Base-by-base conservation (phyloP, 495 filamentous ascomycete species). In the Penicillium herquei region DNA sequence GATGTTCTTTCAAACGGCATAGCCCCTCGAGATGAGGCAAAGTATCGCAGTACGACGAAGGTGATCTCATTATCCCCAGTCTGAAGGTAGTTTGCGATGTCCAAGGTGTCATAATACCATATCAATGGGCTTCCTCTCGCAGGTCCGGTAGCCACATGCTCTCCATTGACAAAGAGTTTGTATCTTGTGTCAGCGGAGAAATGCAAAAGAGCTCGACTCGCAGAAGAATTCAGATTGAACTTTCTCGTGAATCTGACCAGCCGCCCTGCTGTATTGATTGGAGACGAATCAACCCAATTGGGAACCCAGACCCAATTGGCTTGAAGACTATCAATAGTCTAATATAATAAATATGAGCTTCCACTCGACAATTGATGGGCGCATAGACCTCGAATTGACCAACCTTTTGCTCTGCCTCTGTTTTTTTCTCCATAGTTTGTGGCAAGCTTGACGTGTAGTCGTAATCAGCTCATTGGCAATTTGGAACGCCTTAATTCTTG, bases 131-230 rank as follows among this genome's bases (percentile, higher is more conserved):
- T 69, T 39, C 71, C 64, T 35, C 70, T 57, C 8, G 63, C 54
- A 11, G 72, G 71, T 4, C 72, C 70, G 9, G 73, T 67, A 9
- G 68, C 64, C n/a, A 74, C 57, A 11, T 64, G 64, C 0, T 13
- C 41, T 1, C 70, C 69, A 63, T 75, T 74, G 21, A 75, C 61
- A 33, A 57, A 68, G 17, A 75, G 57, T 41, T 74, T 72, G 51
- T 75, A 75, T 12, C 72, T 54, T 1, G 72, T 75, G 39, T 75
- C 72, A 1, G 72, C 72, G 7, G 72, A 74, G 48, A 73, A 62
- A 58, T 74, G 68, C 14, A 75, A 45, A 1, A 64, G 7, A 7
- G 62, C 46, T 8, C 34, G 26, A 2, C 9, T 57, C 7, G 66
- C 56, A 11, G 13, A 6, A 0, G 55, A 61, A 0, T 47, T 1